Base-by-base conservation (phyloP, 2,329 filamentous ascomycete species). In the Hypoxylon sp. region DNA sequence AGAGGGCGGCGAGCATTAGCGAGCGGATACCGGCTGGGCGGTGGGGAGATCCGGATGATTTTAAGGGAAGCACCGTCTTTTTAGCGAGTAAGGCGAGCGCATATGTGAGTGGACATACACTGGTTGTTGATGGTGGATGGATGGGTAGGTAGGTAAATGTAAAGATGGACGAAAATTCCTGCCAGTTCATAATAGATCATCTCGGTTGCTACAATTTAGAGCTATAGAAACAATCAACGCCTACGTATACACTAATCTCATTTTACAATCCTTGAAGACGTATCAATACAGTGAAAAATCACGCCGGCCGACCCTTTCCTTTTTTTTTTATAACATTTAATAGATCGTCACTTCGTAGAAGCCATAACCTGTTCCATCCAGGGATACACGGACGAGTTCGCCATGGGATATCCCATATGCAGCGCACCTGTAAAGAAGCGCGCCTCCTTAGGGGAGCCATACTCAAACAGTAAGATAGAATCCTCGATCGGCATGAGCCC, bases 71-170 rank as follows among this genome's bases (percentile, higher is more conserved):
- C 0, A 86, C 91, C 0, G 90, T 97, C 28, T 97, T 89, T 75
- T 81, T 97, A 69, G 92, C 92, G 0, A 91, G 91, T 75, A 85
- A 82, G 76, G 91, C 90, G n/a, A 93, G 91, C 77, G 87, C 83
- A 9, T 97, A 97, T 81, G 90, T 97, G 38, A 93, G 87, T 72
- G 94, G 94, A 0, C 92, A 97, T 80, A 84, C 93, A 4, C 77
- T 97, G 72, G 90, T 92, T 25, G 92, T 97, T 50, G 94, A 97
- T 80, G 94, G 94, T 6, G 94, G 94, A 10, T 97, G 93, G 93
- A 97, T 97, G 93, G 93, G 92, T 1, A 84, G 93, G 83, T 97
- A 85, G 93, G 83, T 97, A 73, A 80, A 5, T 38, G 3, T 25
- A 36, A n/a, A 36, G 38, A 25, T 3, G 19, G 38, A 21, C 19